Percentiles rank a stretch among this genome's conserved stretches.
Evolutionary conservation across 2,329 filamentous ascomycete species (phyloP).

Genomic region (Emergomyces orientalis): DNA sequence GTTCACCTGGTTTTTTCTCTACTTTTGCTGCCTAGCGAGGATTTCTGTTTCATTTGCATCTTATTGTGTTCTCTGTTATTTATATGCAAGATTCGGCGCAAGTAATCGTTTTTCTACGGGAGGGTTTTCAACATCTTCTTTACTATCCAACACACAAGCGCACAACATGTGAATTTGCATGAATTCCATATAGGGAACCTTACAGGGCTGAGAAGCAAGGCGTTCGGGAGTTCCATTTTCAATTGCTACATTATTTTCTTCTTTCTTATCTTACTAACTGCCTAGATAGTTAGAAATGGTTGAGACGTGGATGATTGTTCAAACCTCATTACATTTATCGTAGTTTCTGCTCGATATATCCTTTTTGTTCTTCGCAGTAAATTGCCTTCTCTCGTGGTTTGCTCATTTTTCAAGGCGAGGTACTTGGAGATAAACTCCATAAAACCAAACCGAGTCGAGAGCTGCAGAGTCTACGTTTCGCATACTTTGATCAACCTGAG

Average conservation of each 20-base stretch:
- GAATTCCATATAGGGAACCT: background rate
- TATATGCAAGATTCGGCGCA: slow-evolving; percentile 26
- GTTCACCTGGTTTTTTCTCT: background rate
- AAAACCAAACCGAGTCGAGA: background rate
- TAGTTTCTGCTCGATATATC: no score
- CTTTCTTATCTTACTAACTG: background rate
- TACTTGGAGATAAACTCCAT: background rate
- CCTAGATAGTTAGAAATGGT: background rate
- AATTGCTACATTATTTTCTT: background rate
- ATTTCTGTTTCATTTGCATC: slow-evolving; percentile 17
- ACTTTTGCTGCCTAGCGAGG: background rate
- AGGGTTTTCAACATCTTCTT: slow-evolving; percentile 27
- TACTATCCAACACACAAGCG: slow-evolving; percentile 14
- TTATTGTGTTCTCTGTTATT: slow-evolving; percentile 30
- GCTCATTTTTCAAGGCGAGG: background rate
- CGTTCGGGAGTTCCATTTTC: background rate
- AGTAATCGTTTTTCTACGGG: slow-evolving; percentile 34
- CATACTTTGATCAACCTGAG: background rate
- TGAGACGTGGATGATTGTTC: background rate
- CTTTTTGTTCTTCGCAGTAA: background rate
- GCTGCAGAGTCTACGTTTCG: background rate
- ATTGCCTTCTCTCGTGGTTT: background rate
- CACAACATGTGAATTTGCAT: background rate
- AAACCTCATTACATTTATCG: background rate
- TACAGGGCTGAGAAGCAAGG: background rate